These are phyloP conservation scores for Colletotrichum spaethianum DNA, from an alignment of 2,329 filamentous ascomycete genomes.

Conservation along the genomic window DNA sequence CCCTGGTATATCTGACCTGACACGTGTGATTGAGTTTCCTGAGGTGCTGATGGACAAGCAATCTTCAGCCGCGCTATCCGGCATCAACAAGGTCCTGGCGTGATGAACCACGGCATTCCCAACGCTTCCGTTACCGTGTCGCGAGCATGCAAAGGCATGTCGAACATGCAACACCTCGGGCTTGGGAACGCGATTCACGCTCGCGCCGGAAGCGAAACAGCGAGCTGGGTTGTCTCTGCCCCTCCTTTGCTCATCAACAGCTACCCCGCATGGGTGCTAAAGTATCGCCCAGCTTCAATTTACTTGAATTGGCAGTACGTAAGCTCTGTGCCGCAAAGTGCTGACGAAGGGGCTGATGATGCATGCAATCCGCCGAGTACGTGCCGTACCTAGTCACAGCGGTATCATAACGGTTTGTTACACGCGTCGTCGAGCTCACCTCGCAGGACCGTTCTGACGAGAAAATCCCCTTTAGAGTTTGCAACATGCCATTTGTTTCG, in stretches of 20 bases:
- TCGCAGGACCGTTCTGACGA: conserved; percentile 2
- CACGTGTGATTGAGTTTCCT: not conserved
- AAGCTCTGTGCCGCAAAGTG: conserved; percentile 11
- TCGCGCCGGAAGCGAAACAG: not conserved
- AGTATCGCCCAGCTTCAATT: not conserved
- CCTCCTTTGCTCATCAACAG: not conserved
- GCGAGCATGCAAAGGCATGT: not conserved
- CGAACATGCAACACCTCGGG: not conserved
- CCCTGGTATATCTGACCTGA: not conserved
- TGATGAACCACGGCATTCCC: conserved; percentile 7
- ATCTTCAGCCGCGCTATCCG: conserved; percentile 25
- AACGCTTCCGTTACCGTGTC: conserved; percentile 12
- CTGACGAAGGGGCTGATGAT: not conserved
- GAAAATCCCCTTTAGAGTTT: not conserved
- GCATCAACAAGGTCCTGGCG: conserved; percentile 7
- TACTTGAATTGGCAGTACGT: not conserved
- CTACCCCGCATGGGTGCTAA: conserved; percentile 7
- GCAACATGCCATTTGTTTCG: conserved; percentile 4
- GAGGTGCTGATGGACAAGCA: not conserved
- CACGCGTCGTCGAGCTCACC: conserved; percentile 8
- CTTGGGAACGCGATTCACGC: not conserved
- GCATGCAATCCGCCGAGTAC: conserved; percentile 11
- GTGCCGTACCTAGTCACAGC: conserved; percentile 4
- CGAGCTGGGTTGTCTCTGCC: not conserved
- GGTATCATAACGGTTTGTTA: not conserved